These are phyloP conservation scores for Meyerozyma smithsonii DNA, from an alignment of 1,139 yeast genomes.

Conservation along the genomic window DNA sequence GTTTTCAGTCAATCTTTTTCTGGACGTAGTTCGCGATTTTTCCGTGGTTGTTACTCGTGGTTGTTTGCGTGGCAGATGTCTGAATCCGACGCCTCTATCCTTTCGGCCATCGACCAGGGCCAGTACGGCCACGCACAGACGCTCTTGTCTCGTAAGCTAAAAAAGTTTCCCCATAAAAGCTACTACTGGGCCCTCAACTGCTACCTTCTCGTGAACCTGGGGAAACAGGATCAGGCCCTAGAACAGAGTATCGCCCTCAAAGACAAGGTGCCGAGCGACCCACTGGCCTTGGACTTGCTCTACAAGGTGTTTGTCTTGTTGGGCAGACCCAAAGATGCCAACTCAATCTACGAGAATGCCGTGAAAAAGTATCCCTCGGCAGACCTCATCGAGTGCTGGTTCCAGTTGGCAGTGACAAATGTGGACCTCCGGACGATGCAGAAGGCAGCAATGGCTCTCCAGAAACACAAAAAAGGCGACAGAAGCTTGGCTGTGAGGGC, in stretches of 20 bases:
- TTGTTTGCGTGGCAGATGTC: no score
- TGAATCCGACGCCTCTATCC: slow-evolving; percentile 23
- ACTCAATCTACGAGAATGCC: slow-evolving; percentile 50
- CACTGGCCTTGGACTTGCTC: slow-evolving; percentile 46
- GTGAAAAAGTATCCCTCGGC: slow-evolving; percentile 47
- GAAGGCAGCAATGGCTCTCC: slow-evolving; percentile 40
- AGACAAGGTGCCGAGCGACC: slow-evolving; percentile 49
- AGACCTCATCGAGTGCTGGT: slow-evolving; percentile 44
- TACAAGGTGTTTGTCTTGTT: slow-evolving; percentile 30
- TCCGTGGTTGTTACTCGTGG: no score
- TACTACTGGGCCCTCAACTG: slow-evolving; percentile 51
- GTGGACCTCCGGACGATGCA: slow-evolving; percentile 41
- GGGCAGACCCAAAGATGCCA: slow-evolving; percentile 34
- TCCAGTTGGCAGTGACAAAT: slow-evolving; percentile 31
- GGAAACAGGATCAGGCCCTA: slow-evolving; percentile 42
- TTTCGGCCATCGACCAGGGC: slow-evolving; percentile 50
- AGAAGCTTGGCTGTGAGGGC: slow-evolving; percentile 44
- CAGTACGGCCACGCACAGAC: slow-evolving; percentile 50
- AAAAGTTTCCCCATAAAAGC: slow-evolving; percentile 51
- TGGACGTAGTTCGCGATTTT: not conserved
- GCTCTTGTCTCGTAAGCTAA: slow-evolving; percentile 45
- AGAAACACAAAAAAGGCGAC: slow-evolving; percentile 22
- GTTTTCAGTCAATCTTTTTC: no score
- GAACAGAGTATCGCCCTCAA: slow-evolving; percentile 37
- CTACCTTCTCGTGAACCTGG: slow-evolving; percentile 37